Base-by-base conservation (phyloP, 495 filamentous ascomycete species). In the Xylaria venustula region DNA sequence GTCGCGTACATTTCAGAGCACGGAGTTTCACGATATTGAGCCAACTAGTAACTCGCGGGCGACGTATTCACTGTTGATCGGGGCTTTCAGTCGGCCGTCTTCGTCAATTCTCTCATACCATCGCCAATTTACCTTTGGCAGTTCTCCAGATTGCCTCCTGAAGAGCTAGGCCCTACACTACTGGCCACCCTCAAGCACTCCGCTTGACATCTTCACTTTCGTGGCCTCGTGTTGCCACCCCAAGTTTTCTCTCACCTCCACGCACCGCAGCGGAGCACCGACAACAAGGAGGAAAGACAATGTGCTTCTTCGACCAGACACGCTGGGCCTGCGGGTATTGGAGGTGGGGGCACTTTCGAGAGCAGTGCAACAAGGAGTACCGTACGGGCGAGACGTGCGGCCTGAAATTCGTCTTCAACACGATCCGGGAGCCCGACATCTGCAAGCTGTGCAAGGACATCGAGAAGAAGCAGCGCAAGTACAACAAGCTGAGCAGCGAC, bases 321-420 rank as follows among this genome's bases (percentile, higher is more conserved):
- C 76, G 78, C 32, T 88, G 82, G 78, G 64, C 52, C 41, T 98
- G 94, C 78, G 88, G 88, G 69, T 93, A 94, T 82, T 97, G 87
- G 87, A 93, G 93, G 76, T 98, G 95, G 94, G 90, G 90, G 66
- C 87, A 87, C 75, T 97, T 98, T 83, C 87, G 90, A 63, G 85
- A 93, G 75, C 94, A 97, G 65, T 98, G 95, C 85, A 87, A 89
- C 73, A 90, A 89, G 76, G 94, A 98, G 70, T 97, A 98, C 79
- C 91, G 95, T 67, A 97, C 89, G 50, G 94, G 94, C 71, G 94
- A 98, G 83, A 98, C 94, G 42, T 98, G 94, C 77, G 94, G 94
- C 67, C 92, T 97, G 81, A 94, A 89, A 80, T 86, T 97, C 70
- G 88, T 97, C 71, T 85, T 85, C 78, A 73, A 87, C 77, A 85